Evolutionary conservation across 2,329 filamentous ascomycete species (phyloP), one percentile per base, ranked within the genome.

Genomic region (Beauveria pseudobassiana): DNA sequence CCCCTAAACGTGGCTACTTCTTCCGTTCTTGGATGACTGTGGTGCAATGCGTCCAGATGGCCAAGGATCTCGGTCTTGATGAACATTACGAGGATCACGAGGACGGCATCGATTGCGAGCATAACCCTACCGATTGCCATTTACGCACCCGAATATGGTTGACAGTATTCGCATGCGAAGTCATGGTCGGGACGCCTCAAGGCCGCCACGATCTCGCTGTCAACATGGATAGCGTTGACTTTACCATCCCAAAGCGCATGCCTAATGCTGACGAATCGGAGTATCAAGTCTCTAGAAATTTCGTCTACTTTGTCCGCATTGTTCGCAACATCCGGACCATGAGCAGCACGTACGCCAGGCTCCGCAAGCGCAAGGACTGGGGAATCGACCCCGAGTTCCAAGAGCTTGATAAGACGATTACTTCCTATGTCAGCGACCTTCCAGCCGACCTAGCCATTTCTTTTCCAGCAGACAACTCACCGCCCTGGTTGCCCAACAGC

Each of bases 1-100:
- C 89, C 9, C 93, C 93, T 0, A 96, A 96, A 71, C 87, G 91
- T 63, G 95, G 95, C 1, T 98, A 98, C 72, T 98, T 95, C 74
- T 98, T 95, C 75, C 87, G 93, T 43, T 98, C 95, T 0, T 98
- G 95, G 93, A 96, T 97, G 86, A 91, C 90, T 5, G 86, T 96
- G 22, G 93, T 96, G 59, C 91, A 93, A 64, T 91, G 93, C 65
- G 88, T 96, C 8, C 88, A 92, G 52, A 96, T 98, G 91, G 91
- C 87, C 28, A 95, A 96, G 69, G 93, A 97, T 71, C 79, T 98
- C 38, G 91, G 92, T 22, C 78, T 98, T 6, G 87, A 97, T 70
- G 91, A 96, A 65, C 93, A 98, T 75, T 86, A 86, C 64, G 87
- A 89, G 63, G 85, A 87, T 50, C 95, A 98, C 72, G 82, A 87